phyloP scores from a whole-genome alignment of 768 basidiomycete genomes.

The Gloeopeniophorella convolvens region DNA sequence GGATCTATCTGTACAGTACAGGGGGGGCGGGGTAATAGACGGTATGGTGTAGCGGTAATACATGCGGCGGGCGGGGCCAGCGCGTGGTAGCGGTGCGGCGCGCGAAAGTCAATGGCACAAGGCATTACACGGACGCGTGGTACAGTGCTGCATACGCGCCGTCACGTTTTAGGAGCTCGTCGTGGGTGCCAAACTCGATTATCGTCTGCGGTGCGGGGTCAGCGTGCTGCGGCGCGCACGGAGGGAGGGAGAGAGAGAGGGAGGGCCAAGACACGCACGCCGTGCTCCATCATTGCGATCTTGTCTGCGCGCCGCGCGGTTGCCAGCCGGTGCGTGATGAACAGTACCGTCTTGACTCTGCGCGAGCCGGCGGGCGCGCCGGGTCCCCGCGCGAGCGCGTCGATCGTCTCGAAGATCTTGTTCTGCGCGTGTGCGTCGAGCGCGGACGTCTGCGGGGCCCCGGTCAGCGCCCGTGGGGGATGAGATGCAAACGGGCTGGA shows the following conservation, averaged over 20 bases:
- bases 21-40: too few species aligned
- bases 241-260: background rate
- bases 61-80: background rate
- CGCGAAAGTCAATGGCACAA: too few species aligned
- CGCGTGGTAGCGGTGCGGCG: background rate
- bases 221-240: too few species aligned
- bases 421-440: conserved; percentile 77
- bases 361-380: conserved; percentile 33
- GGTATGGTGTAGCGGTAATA: conserved; percentile 15
- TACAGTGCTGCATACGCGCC: conserved; percentile 23
- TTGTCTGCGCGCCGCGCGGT: conserved; percentile 81
- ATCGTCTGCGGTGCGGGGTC: conserved; percentile 18
- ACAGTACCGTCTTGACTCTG: conserved; percentile 65
- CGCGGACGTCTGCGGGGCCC: conserved; percentile 55
- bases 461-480: background rate
- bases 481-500: conserved; percentile 10
- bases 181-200: conserved; percentile 27
- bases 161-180: conserved; percentile 23
- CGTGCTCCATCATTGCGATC: conserved; percentile 80
- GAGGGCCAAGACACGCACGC: conserved; percentile 45
- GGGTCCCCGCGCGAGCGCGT: conserved; percentile 52
- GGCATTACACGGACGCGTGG: conserved; percentile 21
- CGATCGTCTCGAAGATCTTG: conserved; percentile 71
- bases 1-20: conserved; percentile 14
- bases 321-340: conserved; percentile 78